These are phyloP conservation scores for Hemisphaericaspora xylanilytica DNA, from an alignment of 1,139 yeast species.

Conservation along the genomic window DNA sequence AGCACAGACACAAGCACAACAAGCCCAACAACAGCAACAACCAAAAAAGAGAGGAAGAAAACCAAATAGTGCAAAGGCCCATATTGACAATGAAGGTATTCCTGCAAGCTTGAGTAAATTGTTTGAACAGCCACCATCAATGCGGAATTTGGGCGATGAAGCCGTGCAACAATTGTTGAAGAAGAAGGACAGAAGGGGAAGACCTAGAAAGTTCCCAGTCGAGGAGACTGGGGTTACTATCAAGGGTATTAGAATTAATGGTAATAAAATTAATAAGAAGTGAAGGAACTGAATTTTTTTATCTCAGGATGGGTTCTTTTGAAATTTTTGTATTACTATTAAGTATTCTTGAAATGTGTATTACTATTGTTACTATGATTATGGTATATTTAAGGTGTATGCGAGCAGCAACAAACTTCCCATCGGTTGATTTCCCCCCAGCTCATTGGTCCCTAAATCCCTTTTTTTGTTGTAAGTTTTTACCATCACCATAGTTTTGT, in stretches of 20 bases:
- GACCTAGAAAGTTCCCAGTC: constrained; percentile 52
- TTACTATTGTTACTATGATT: neutral
- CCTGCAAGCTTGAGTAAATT: constrained; percentile 19
- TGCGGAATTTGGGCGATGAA: constrained; percentile 33
- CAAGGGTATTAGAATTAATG: constrained; percentile 45
- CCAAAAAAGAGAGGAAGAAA: constrained; percentile 5
- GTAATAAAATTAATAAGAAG: constrained; percentile 20
- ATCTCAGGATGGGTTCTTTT: neutral
- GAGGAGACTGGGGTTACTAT: constrained; percentile 51
- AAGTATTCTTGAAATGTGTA: neutral
- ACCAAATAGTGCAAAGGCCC: constrained; percentile 4
- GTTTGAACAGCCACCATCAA: constrained; percentile 28
- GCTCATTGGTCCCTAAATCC: no score
- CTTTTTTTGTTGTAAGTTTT: no score
- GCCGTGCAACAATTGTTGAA: constrained; percentile 39
- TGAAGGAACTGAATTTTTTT: neutral
- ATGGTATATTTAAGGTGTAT: no score
- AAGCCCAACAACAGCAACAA: constrained; percentile 3
- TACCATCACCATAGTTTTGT: no score
- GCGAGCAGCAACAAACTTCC: no score
- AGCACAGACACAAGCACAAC: constrained; percentile 4
- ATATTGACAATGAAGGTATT: constrained; percentile 3
- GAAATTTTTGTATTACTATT: neutral
- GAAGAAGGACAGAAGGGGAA: constrained; percentile 47
- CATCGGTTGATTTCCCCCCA: no score